Base-by-base conservation (phyloP, 371 early-diverging fungal species). In the Mucor plumbeus region DNA sequence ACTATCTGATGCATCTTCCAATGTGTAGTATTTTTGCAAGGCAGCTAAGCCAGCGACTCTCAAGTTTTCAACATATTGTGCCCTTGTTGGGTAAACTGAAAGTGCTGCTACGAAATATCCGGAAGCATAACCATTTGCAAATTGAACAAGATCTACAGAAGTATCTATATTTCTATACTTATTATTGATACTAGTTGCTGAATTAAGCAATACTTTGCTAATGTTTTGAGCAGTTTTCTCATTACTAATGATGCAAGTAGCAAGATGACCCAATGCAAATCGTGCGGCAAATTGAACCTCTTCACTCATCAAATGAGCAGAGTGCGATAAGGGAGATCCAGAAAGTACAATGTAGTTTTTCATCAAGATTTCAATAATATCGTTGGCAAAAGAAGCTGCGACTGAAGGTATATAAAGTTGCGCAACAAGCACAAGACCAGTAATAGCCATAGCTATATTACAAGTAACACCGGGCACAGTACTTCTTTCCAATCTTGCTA, bases 281-380 rank as follows among this genome's bases (percentile, higher is more conserved):
- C 78, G 64, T 4, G 82, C 85, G 2, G 85, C 87, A 71, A 85
- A 88, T 41, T 86, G 88, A 10, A 88, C 85, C 62, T 88, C 88
- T 41, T 88, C 88, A 58, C 86, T 85, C 60, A 74, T 78, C 47
- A 78, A 40, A 26, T 72, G 69, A 1, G 77, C 66, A 13, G 79
- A 76, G 35, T 75, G 67, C 0, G 76, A 72, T 14, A 72, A 35
- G 7, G 70, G 54, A 15, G 70, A 64, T 13, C 69, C 62, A 5
- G 56, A 44, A 0, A 65, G n/a, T 0, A 41, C 34, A n/a, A 78
- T 62, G 59, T 78, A 78, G 43, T 72, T 71, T 5, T 63, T 66
- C 61, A 64, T 69, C n/a, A 81, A 43, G 0, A 70, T 54, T 19
- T 74, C 67, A 31, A 77, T 70, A 5, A 80, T 13, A 15, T 72